Evolutionary conservation across 1,284 basidiomycete species (phyloP).

Genomic region (Ceratobasidium sp.): DNA sequence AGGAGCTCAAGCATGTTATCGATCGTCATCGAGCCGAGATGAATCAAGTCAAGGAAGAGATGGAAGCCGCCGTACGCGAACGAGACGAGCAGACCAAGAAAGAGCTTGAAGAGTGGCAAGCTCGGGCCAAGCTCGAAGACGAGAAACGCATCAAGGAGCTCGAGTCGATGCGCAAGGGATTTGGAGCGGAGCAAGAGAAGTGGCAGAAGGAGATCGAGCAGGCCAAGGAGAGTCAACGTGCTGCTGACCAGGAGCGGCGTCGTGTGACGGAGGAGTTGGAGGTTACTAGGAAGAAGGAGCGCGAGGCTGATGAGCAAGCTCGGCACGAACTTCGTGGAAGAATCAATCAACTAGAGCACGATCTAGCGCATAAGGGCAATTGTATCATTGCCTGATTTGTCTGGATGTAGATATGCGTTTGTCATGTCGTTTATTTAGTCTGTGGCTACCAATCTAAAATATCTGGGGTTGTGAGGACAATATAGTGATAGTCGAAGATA

Average conservation of each 20-base stretch:
- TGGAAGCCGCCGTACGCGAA: conserved; percentile 24
- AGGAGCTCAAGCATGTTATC: conserved; percentile 3
- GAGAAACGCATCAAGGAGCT: conserved; percentile 23
- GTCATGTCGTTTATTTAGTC: too few species aligned
- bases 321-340: neutral
- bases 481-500: too few species aligned
- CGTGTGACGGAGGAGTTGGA: conserved; percentile 2
- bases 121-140: conserved; percentile 4
- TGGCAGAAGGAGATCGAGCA: conserved; percentile 25
- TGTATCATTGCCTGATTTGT: conserved; percentile 14
- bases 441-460: too few species aligned
- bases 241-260: neutral
- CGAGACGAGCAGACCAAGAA: conserved; percentile 26
- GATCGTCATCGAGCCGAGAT: conserved; percentile 26
- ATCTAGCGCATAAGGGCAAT: neutral
- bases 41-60: conserved; percentile 15
- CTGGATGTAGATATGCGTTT: neutral
- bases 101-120: conserved; percentile 18
- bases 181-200: conserved; percentile 4
- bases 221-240: neutral
- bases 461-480: too few species aligned
- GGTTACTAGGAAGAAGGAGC: neutral
- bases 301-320: neutral
- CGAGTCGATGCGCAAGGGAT: conserved; percentile 12
- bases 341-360: neutral